Percentiles rank a stretch among this genome's conserved stretches.
Conservation (phyloP, 2,329 filamentous ascomycete genomes). For the Colletotrichum coccodes region DNA sequence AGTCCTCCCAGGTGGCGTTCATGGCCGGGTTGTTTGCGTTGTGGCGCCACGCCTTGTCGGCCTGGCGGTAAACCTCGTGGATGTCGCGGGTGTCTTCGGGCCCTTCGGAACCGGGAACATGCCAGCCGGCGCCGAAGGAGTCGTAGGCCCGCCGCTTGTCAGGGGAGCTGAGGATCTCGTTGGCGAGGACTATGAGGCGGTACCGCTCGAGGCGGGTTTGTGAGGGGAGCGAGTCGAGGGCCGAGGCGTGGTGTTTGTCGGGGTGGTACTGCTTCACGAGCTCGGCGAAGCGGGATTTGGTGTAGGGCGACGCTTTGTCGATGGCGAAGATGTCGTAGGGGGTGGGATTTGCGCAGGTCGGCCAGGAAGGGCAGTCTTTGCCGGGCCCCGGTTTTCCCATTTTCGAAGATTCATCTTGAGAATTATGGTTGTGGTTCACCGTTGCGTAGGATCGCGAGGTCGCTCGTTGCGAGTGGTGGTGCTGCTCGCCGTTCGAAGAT, state of each 20-base stretch:
- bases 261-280: slow-evolving; percentile 97
- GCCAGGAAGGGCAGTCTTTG: slow-evolving; percentile 52
- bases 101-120: slow-evolving; percentile 56
- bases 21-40: slow-evolving; percentile 58
- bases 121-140: slow-evolving; percentile 83
- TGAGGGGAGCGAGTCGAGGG: slow-evolving; percentile 41
- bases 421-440: background rate
- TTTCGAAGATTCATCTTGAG: background rate
- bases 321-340: slow-evolving; percentile 89
- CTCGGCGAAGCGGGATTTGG: slow-evolving; percentile 86
- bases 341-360: slow-evolving; percentile 66
- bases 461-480: background rate
- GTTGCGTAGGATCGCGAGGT: slow-evolving; percentile 23
- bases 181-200: slow-evolving; percentile 85
- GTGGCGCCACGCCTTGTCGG: slow-evolving; percentile 60
- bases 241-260: slow-evolving; percentile 65
- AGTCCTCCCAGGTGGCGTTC: slow-evolving; percentile 99
- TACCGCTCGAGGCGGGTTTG: slow-evolving; percentile 85
- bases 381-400: background rate
- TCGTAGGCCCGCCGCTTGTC: slow-evolving; percentile 85
- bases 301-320: slow-evolving; percentile 70
- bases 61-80: slow-evolving; percentile 47
- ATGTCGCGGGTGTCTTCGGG: slow-evolving; percentile 56
- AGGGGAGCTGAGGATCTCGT: slow-evolving; percentile 87
- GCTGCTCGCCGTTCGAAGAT: background rate